Evolutionary conservation across 768 basidiomycete genomes (phyloP).

Genomic region (Calocera cornea): DNA sequence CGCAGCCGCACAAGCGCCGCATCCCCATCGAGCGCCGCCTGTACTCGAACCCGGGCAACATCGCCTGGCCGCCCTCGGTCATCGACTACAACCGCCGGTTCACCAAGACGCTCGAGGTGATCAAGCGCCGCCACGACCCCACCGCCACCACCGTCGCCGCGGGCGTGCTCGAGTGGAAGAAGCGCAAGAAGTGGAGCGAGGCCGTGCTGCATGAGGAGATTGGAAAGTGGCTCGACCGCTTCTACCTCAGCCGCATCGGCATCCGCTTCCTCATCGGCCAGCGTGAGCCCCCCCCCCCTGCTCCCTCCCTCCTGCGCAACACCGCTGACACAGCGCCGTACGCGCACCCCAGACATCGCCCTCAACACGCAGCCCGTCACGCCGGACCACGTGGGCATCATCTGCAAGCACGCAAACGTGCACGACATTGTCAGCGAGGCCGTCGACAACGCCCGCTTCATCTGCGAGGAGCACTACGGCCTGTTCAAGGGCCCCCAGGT

Average conservation of each 20-base stretch:
- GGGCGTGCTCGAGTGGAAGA: constrained; percentile 85
- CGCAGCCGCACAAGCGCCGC: constrained; percentile 50
- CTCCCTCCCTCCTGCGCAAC: not conserved
- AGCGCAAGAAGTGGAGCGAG: constrained; percentile 41
- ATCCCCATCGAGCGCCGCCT: constrained; percentile 82
- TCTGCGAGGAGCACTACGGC: constrained; percentile 84
- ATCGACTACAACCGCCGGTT: constrained; percentile 86
- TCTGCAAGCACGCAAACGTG: constrained; percentile 87
- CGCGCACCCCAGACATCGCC: constrained; percentile 56
- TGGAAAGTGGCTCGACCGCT: constrained; percentile 87
- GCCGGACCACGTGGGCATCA: constrained; percentile 88
- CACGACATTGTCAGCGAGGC: constrained; percentile 97
- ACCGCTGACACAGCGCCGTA: not conserved
- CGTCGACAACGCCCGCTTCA: constrained; percentile 79
- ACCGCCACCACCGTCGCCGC: constrained; percentile 87
- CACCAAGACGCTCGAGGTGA: constrained; percentile 70
- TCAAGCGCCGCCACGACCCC: constrained; percentile 92
- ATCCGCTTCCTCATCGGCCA: constrained; percentile 96
- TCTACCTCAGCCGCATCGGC: constrained; percentile 90
- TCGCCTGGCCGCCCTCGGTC: constrained; percentile 81
- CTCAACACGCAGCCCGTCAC: constrained; percentile 86
- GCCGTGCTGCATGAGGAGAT: constrained; percentile 37
- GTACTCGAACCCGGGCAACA: constrained; percentile 59
- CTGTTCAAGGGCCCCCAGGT: constrained; percentile 95
- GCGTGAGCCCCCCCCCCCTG: constrained; percentile 35